Base-by-base conservation (phyloP, 352 stramenopile species). In the Globisporangium yorkense region DNA sequence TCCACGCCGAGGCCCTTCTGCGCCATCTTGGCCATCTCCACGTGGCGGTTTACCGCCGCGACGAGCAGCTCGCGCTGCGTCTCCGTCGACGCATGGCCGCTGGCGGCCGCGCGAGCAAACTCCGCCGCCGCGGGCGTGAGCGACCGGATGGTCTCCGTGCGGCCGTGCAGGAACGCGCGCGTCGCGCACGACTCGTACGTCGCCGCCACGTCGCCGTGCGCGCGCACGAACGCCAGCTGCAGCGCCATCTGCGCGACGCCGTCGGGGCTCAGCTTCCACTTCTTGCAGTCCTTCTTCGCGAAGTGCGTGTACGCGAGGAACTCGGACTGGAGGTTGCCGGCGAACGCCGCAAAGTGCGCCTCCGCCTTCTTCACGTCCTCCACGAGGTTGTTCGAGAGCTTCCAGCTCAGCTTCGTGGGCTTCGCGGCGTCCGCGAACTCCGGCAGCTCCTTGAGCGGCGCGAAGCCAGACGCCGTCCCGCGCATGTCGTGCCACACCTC, bases 181-280 rank as follows among this genome's bases (percentile, higher is more conserved):
- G 89, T 97, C n/a, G 91, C 89, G 67, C 88, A 97, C 68, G 88
- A 97, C 71, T 98, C 91, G 68, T 98, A 98, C 20, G 84, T 91
- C 0, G 89, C 71, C 7, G 88, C 71, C 27, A 94, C 70, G 57
- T 86, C 74, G 49, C 80, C 78, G 50, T 97, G 83, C 40, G 82
- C 51, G 35, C 82, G 75, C 52, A 78, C 84, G 63, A 95, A 98
- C 27, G 91, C 89, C 13, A 97, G 66, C 67, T 98, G 92, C 43
- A 97, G 77, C 16, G 87, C 87, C 88, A 97, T 96, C 63, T 98
- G 90, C 20, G 87, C 89, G 15, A 93, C 72, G 20, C 90, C 90
- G 58, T 98, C 91, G 5, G 91, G 91, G 21, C 84, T 96, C 5
- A 97, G 66, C 60, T 95, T 94, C 84, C 87, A 97, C 44, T 79